These are phyloP conservation scores for Didymella lethalis DNA, from an alignment of 2,329 filamentous ascomycete species.

Conservation along the genomic window DNA sequence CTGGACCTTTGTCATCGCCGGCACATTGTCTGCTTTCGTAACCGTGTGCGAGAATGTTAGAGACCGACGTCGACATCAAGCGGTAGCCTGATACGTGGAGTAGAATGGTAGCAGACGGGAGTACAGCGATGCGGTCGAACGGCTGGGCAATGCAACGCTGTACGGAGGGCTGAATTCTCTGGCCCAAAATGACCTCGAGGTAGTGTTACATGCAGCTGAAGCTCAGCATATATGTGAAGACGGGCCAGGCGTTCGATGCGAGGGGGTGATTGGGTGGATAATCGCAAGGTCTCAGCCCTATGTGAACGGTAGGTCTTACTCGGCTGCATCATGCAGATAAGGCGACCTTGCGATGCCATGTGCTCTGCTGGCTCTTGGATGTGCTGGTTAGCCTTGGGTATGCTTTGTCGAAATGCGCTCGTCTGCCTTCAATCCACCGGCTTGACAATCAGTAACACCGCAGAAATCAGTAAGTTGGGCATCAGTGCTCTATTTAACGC, in stretches of 20 bases:
- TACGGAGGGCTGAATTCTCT: constrained; percentile 5
- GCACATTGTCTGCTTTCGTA: constrained; percentile 9
- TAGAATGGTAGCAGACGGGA: constrained; percentile 11
- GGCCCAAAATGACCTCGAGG: not conserved
- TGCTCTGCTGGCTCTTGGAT: constrained; percentile 11
- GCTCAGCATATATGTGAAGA: constrained; percentile 12
- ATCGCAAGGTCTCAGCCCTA: constrained; percentile 19
- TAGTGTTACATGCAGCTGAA: constrained; percentile 22
- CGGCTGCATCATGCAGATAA: constrained; percentile 6
- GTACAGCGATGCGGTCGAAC: constrained; percentile 13
- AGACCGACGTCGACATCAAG: constrained; percentile 3
- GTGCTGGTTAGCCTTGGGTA: not conserved
- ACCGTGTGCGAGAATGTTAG: constrained; percentile 8
- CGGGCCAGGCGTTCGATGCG: not conserved
- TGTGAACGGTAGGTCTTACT: constrained; percentile 18
- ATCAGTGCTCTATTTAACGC: not conserved
- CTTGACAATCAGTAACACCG: not conserved
- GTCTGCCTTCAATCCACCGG: not conserved
- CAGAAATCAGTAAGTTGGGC: not conserved
- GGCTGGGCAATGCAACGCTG: constrained; percentile 20
- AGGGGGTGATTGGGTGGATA: constrained; percentile 9
- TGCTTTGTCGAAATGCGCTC: not conserved
- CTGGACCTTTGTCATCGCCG: constrained; percentile 5
- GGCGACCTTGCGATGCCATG: constrained; percentile 9
- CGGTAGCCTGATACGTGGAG: constrained; percentile 1